These are phyloP conservation scores for Apophysomyces sp. DNA, from an alignment of 371 early-diverging fungal species.

Conservation along the genomic window DNA sequence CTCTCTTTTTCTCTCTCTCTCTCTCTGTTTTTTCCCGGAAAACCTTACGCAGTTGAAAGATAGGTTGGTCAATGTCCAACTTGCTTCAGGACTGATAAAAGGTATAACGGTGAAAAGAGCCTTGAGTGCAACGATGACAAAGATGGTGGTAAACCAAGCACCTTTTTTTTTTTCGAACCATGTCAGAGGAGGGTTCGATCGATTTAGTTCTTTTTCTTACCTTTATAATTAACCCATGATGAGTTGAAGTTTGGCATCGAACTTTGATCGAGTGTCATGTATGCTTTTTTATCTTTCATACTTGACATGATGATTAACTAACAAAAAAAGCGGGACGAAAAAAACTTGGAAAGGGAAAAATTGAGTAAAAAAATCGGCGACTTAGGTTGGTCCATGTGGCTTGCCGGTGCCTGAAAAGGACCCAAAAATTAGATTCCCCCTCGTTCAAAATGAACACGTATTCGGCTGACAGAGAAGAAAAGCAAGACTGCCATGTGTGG, in stretches of 20 bases:
- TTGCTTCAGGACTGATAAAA: slow-evolving; percentile 84
- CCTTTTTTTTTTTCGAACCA: slow-evolving; percentile 51
- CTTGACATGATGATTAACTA: background rate
- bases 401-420: background rate
- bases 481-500: no score
- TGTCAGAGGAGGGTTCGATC: background rate
- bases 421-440: no score
- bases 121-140: slow-evolving; percentile 78
- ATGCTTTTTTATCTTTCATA: slow-evolving; percentile 26
- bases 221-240: slow-evolving; percentile 71
- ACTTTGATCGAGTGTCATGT: slow-evolving; percentile 56
- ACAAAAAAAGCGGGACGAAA: background rate
- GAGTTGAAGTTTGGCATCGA: slow-evolving; percentile 69
- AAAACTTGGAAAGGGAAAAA: background rate
- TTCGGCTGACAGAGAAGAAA: no score
- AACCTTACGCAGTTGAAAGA: slow-evolving; percentile 85
- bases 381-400: background rate
- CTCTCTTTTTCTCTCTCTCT: no score
- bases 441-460: no score
- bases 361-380: background rate
- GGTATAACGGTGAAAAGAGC: slow-evolving; percentile 87
- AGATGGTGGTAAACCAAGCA: slow-evolving; percentile 87
- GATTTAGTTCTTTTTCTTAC: slow-evolving; percentile 27
- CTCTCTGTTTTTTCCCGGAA: background rate
- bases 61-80: slow-evolving; percentile 96